These are phyloP conservation scores for Lentinula boryana DNA, from an alignment of 768 basidiomycete species.

Conservation along the genomic window DNA sequence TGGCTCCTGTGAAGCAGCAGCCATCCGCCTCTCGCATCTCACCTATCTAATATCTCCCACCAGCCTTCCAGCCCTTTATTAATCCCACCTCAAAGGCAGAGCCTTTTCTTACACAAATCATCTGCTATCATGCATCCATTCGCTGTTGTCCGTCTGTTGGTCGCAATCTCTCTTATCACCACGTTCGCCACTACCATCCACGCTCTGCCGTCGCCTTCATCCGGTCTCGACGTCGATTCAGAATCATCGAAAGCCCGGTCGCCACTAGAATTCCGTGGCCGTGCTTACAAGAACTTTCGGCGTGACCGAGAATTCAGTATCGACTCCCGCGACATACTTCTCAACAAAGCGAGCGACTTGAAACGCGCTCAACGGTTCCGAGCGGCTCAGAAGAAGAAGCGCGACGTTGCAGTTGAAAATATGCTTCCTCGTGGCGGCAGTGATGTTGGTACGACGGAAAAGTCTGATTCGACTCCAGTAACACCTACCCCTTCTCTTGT, in stretches of 20 bases:
- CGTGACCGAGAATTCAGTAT: neutral
- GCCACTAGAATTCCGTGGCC: neutral
- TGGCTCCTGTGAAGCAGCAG: no score
- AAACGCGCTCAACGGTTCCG: neutral
- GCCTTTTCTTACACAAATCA: neutral
- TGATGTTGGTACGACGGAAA: no score
- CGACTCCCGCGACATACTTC: neutral
- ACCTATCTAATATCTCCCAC: neutral
- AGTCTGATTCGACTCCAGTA: no score
- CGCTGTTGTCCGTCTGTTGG: neutral
- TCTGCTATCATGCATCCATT: neutral
- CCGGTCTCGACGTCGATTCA: neutral
- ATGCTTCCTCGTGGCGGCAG: no score
- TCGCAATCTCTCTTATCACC: neutral
- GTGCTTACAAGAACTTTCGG: neutral
- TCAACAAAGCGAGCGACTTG: neutral
- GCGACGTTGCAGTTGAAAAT: neutral
- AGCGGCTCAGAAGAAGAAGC: neutral
- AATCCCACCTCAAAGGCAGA: neutral
- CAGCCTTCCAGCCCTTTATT: no score
- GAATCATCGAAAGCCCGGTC: neutral
- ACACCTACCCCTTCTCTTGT: no score
- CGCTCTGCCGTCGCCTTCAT: neutral
- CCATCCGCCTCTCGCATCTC: neutral
- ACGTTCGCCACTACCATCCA: neutral